A percentile compares a stretch with the other conserved stretches of the same genome.
Evolutionary conservation across 2,329 filamentous ascomycete genomes (phyloP).

Genomic region (Talaromyces sp.): DNA sequence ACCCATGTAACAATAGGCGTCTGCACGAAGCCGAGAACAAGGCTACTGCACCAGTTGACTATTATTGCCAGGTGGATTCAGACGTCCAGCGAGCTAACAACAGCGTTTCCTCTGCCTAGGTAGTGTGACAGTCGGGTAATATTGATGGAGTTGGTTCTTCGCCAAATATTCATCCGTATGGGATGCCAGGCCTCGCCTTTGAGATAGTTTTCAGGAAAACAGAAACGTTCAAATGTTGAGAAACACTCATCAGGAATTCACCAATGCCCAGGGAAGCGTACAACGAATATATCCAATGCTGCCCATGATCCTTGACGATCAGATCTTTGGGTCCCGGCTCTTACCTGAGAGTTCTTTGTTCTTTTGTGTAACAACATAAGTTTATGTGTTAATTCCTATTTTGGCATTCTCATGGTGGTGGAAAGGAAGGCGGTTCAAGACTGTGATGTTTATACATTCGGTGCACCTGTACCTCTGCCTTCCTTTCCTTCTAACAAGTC

Average conservation of each 20-base stretch:
- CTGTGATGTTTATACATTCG: background rate
- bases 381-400: too few species aligned
- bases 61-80: background rate
- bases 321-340: too few species aligned
- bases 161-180: background rate
- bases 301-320: constrained; percentile 11
- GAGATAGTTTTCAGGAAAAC: background rate
- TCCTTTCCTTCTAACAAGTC: too few species aligned
- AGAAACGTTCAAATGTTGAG: background rate
- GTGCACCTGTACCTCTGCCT: too few species aligned
- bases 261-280: background rate
- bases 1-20: background rate
- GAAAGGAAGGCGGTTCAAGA: background rate
- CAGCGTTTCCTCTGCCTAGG: background rate
- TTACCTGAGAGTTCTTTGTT: too few species aligned
- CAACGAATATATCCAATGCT: background rate
- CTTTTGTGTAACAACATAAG: too few species aligned
- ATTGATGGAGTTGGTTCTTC: background rate
- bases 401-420: too few species aligned
- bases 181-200: background rate
- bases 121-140: background rate
- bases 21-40: background rate
- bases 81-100: background rate
- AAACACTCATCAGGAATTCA: background rate
- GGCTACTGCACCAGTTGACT: background rate